Evolutionary conservation across 495 filamentous ascomycete genomes (phyloP).

Genomic region (Daldinia loculata): DNA sequence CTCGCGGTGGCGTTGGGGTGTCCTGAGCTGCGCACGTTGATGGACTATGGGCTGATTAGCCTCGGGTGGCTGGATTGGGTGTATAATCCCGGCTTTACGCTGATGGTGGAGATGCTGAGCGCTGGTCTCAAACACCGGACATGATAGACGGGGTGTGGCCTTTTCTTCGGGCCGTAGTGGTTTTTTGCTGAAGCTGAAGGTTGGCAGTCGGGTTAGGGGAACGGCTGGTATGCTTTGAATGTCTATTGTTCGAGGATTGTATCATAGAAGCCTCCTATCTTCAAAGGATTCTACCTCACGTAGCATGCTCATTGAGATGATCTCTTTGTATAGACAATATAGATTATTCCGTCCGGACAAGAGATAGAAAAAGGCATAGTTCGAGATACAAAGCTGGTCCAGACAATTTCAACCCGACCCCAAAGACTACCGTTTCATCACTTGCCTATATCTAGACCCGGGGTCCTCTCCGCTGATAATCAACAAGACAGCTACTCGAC

Average conservation of each 20-base stretch:
- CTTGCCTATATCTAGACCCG: not conserved
- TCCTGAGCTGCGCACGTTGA: slow-evolving; percentile 11
- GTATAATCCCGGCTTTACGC: slow-evolving; percentile 6
- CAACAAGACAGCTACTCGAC: not conserved
- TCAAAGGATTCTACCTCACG: not conserved
- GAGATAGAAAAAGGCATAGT: not conserved
- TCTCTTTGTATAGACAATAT: not conserved
- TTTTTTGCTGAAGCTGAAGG: not conserved
- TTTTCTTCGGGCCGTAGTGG: not conserved
- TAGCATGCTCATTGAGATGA: not conserved
- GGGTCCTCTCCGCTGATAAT: not conserved
- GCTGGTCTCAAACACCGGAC: not conserved
- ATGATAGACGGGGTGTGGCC: not conserved
- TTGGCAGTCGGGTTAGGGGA: not conserved
- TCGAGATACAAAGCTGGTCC: not conserved
- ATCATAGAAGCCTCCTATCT: not conserved
- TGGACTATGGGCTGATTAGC: slow-evolving; percentile 28
- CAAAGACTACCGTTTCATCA: not conserved
- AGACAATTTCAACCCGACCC: not conserved
- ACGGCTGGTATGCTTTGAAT: not conserved
- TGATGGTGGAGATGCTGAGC: not conserved
- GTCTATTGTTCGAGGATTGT: not conserved
- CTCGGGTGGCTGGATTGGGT: slow-evolving; percentile 27
- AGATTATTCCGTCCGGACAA: not conserved
- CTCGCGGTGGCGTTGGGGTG: not conserved